Conservation (phyloP, 441 rosid species). For the Aquilaria agallochum region DNA sequence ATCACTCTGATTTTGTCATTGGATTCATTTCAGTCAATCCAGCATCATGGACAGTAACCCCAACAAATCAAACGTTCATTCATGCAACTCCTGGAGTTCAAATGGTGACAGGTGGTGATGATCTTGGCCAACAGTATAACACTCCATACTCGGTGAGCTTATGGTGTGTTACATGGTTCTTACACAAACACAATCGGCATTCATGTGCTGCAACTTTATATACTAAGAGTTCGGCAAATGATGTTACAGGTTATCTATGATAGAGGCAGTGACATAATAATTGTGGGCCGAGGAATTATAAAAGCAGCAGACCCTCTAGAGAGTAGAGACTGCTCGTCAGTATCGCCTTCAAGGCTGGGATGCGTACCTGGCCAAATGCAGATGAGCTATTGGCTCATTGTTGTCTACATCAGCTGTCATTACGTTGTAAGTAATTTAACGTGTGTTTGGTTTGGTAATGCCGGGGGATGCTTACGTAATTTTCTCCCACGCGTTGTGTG, state of each 20-base stretch:
- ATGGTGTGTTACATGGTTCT: not conserved
- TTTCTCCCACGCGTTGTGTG: too few relatives aligned
- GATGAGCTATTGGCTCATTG: not conserved
- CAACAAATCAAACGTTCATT: conserved; percentile 63
- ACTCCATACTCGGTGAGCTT: conserved; percentile 75
- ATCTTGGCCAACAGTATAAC: conserved; percentile 83
- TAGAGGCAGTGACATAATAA: conserved; percentile 80
- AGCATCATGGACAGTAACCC: conserved; percentile 75
- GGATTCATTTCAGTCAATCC: conserved; percentile 93
- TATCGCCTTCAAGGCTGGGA: conserved; percentile 88
- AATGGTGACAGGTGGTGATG: conserved; percentile 77
- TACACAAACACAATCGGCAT: too few relatives aligned
- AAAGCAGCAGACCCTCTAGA: conserved; percentile 68
- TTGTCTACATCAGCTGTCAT: too few relatives aligned
- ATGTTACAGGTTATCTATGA: conserved; percentile 62
- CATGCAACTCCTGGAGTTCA: conserved; percentile 95
- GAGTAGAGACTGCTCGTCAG: conserved; percentile 57
- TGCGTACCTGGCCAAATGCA: conserved; percentile 63
- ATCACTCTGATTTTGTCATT: conserved; percentile 80
- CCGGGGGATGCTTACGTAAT: too few relatives aligned
- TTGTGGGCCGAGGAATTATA: conserved; percentile 84
- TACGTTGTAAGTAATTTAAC: too few relatives aligned
- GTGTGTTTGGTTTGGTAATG: too few relatives aligned
- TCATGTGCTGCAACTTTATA: not conserved
- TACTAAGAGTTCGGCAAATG: not conserved